Evolutionary conservation across 495 filamentous ascomycete genomes (phyloP).

Genomic region (Penicillium subrubescens): DNA sequence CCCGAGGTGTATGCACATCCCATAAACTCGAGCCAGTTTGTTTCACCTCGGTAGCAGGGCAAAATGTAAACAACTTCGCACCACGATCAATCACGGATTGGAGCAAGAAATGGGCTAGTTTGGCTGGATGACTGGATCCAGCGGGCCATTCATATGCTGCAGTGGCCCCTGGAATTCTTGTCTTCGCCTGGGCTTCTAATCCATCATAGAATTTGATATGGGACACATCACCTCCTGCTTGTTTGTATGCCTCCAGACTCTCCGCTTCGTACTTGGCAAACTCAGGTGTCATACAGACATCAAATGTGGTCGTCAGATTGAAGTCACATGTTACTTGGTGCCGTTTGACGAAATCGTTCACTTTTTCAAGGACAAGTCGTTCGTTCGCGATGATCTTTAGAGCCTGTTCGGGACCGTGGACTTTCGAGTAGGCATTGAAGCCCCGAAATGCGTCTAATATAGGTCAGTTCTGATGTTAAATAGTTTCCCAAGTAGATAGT

Average conservation of each 20-base stretch:
- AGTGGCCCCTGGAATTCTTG: conserved; percentile 25
- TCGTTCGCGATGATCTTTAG: conserved; percentile 34
- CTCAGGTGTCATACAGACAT: conserved; percentile 36
- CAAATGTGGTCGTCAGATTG: conserved; percentile 31
- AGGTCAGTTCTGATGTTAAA: background rate
- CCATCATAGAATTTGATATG: conserved; percentile 30
- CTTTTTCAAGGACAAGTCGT: conserved; percentile 28
- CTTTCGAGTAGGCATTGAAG: conserved; percentile 33
- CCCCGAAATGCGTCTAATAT: conserved; percentile 34
- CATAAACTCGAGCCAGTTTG: conserved; percentile 13
- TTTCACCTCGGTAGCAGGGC: conserved; percentile 26
- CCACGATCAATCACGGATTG: conserved; percentile 25
- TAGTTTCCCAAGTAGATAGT: background rate
- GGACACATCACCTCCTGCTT: conserved; percentile 31
- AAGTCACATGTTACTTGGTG: conserved; percentile 36
- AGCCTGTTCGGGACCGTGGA: conserved; percentile 35
- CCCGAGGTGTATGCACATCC: conserved; percentile 29
- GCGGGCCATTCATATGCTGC: conserved; percentile 40
- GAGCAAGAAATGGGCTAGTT: conserved; percentile 34
- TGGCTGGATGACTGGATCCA: conserved; percentile 35
- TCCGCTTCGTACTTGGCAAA: conserved; percentile 32
- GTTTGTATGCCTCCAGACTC: conserved; percentile 28
- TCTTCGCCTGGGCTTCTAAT: conserved; percentile 24
- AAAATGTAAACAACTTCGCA: conserved; percentile 28
- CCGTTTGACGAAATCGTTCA: conserved; percentile 29